Conservation (phyloP, 2,329 filamentous ascomycete genomes). For the Aspergillus felis region DNA sequence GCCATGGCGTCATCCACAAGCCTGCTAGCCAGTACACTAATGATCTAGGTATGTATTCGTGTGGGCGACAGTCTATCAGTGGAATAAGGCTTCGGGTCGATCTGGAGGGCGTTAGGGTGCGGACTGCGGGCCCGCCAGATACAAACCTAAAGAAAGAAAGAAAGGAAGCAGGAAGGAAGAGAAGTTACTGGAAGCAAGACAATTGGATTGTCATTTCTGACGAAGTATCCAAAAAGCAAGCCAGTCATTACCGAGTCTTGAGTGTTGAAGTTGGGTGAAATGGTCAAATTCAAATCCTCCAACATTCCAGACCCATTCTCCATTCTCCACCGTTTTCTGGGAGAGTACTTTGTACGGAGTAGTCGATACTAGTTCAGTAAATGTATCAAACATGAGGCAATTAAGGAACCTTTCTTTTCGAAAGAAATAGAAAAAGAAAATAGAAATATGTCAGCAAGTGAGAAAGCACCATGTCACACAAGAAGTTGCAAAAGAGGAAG, state of each 20-base stretch:
- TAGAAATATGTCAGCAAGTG: slow-evolving; percentile 19
- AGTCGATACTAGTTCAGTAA: neutral
- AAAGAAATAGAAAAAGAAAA: neutral
- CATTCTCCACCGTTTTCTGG: neutral
- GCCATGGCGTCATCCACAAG: slow-evolving; percentile 5
- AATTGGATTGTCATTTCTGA: slow-evolving; percentile 5
- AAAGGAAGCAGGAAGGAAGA: neutral
- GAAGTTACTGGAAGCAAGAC: neutral
- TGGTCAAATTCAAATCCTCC: neutral
- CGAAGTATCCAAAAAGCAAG: neutral
- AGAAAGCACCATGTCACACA: slow-evolving; percentile 19
- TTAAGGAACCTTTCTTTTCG: neutral
- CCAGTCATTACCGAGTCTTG: neutral
- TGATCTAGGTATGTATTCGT: neutral
- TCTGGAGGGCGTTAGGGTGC: slow-evolving; percentile 19
- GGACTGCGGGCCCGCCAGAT: slow-evolving; percentile 9
- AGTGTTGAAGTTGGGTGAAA: neutral
- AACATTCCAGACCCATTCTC: neutral
- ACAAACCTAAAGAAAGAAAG: slow-evolving; percentile 5
- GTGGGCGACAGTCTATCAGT: neutral
- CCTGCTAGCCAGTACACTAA: slow-evolving; percentile 6
- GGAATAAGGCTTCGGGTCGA: slow-evolving; percentile 19
- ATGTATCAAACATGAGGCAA: neutral
- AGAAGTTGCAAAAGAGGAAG: slow-evolving; percentile 11
- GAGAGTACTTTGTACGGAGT: neutral